A percentile compares a stretch with the other conserved stretches of the same genome.
phyloP scores from a whole-genome alignment of 2,329 filamentous ascomycete species.

The Fusarium euwallaceae region DNA sequence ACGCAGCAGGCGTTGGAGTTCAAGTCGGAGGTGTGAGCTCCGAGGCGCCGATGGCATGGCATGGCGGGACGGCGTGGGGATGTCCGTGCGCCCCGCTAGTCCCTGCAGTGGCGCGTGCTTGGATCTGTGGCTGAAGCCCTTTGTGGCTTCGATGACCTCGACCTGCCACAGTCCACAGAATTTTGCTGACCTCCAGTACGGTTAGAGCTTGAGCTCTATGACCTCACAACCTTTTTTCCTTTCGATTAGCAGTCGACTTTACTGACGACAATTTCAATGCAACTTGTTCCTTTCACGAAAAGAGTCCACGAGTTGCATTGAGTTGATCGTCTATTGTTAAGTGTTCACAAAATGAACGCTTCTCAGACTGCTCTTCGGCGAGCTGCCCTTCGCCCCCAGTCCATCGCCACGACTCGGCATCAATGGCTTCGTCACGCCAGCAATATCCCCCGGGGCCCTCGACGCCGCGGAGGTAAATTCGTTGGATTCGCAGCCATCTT shows the following conservation, averaged over 20 bases:
- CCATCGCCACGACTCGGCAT: slow-evolving; percentile 38
- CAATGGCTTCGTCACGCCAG: slow-evolving; percentile 51
- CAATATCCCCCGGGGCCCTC: slow-evolving; percentile 34
- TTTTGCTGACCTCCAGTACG: slow-evolving; percentile 45
- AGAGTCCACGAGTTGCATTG: slow-evolving; percentile 12
- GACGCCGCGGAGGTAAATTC: slow-evolving; percentile 46
- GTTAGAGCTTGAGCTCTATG: slow-evolving; percentile 41
- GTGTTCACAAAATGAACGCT: slow-evolving; percentile 48
- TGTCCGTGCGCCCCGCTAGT: slow-evolving; percentile 29
- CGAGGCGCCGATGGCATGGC: slow-evolving; percentile 46
- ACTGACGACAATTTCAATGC: slow-evolving; percentile 8
- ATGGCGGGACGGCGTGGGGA: slow-evolving; percentile 31
- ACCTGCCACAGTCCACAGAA: slow-evolving; percentile 42
- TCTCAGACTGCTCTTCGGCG: slow-evolving; percentile 48
- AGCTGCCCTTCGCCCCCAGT: slow-evolving; percentile 44
- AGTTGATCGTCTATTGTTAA: background rate
- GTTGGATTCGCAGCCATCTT: slow-evolving; percentile 52
- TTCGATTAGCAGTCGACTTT: slow-evolving; percentile 24
- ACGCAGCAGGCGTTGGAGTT: slow-evolving; percentile 45
- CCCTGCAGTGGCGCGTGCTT: slow-evolving; percentile 33
- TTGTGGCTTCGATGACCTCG: slow-evolving; percentile 11
- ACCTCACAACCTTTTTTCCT: slow-evolving; percentile 43
- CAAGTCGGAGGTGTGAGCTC: slow-evolving; percentile 47
- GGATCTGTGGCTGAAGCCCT: slow-evolving; percentile 22
- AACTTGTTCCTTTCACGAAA: slow-evolving; percentile 11